Base-by-base conservation (phyloP, 805 yeast species). In the Schwanniomyces polymorphus region DNA sequence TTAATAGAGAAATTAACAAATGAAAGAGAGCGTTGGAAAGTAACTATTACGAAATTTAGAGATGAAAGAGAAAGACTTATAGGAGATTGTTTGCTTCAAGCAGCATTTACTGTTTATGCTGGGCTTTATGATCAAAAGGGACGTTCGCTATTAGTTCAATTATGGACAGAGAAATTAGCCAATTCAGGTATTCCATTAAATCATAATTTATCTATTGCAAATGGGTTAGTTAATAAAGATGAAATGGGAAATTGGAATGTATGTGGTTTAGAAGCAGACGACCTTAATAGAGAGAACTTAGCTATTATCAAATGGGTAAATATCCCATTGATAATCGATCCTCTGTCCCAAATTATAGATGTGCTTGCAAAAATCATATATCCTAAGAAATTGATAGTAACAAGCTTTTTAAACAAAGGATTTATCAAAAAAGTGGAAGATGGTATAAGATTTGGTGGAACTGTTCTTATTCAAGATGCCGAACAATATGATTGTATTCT, bases 361-460 rank as follows among this genome's bases (percentile, higher is more conserved):
- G 71, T 80, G 5, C 51, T 88, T 14, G 45, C 50, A 5, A 57
- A 64, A 14, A 29, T 51, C 1, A 18, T 50, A n/a, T 51, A 51
- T 0, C 69, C 74, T 0, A 64, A 66, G 38, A 73, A 72, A 44
- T 55, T 84, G 5, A 65, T 76, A 2, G 59, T 82, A 0, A 80
- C 96, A 0, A 87, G 95, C 56, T 88, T 92, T 58, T 63, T 86
- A 38, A 90, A 87, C 55, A 78, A 74, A 4, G 80, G 85, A 0
- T 88, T 84, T 60, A 60, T 78, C 2, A 84, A 82, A 52, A 86
- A 81, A 38, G 58, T 92, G 12, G 96, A 91, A 60, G 86, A 89
- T 56, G 85, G 96, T 0, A 60, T 91, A 25, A 72, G 94, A 52
- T 91, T 91, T 72, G 97, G 98, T 4, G 90, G 88, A 2, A 56